phyloP scores from a whole-genome alignment of 1,139 yeast genomes.

The Pichia sp. region DNA sequence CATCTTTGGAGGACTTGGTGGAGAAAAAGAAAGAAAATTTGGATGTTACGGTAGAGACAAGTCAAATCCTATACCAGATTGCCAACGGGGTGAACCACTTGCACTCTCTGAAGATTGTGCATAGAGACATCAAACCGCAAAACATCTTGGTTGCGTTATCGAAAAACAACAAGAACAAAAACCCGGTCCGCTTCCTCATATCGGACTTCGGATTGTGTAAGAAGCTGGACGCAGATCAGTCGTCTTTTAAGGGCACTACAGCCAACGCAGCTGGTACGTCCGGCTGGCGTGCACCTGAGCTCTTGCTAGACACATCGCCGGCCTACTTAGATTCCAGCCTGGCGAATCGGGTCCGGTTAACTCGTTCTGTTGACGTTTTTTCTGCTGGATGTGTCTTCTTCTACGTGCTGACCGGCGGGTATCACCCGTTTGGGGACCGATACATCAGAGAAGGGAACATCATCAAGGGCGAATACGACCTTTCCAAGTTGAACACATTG shows the following conservation, averaged over 20 bases:
- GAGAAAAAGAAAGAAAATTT: slow-evolving; percentile 46
- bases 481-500: slow-evolving; percentile 42
- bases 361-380: slow-evolving; percentile 89
- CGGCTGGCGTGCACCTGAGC: slow-evolving; percentile 98
- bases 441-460: slow-evolving; percentile 86
- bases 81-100: slow-evolving; percentile 82
- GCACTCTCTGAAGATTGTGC: slow-evolving; percentile 89
- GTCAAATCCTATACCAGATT: slow-evolving; percentile 66
- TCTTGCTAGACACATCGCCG: slow-evolving; percentile 41
- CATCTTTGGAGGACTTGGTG: slow-evolving; percentile 81
- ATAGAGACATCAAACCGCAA: slow-evolving; percentile 94
- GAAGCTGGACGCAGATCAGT: slow-evolving; percentile 84
- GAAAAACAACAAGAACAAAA: slow-evolving; percentile 33
- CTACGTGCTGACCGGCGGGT: slow-evolving; percentile 77
- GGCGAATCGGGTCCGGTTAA: slow-evolving; percentile 54
- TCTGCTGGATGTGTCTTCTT: slow-evolving; percentile 92
- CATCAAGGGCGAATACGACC: slow-evolving; percentile 61
- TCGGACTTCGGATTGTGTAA: slow-evolving; percentile 97
- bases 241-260: slow-evolving; percentile 88
- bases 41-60: slow-evolving; percentile 38
- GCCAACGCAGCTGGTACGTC: slow-evolving; percentile 95
- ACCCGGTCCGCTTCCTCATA: slow-evolving; percentile 63
- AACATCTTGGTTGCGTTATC: slow-evolving; percentile 83
- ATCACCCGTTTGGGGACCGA: slow-evolving; percentile 93
- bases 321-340: slow-evolving; percentile 35